Evolutionary conservation across 495 filamentous ascomycete species (phyloP).

Genomic region (Corynascus novoguineensis): DNA sequence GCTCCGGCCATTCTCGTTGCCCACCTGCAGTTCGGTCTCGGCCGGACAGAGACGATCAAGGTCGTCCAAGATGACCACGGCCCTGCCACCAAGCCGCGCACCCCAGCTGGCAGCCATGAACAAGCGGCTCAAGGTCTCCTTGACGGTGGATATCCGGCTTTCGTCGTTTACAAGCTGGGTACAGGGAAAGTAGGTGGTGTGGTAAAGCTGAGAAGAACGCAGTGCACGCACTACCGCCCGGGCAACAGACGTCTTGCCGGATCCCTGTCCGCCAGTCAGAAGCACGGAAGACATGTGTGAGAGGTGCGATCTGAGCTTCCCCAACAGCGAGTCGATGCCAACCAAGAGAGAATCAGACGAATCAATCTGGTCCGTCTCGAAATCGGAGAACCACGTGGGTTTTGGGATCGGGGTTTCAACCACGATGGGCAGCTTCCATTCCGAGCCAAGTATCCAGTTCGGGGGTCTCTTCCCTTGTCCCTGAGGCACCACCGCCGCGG

Average conservation of each 20-base stretch:
- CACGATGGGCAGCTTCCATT: slow-evolving; percentile 64
- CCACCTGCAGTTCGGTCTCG: slow-evolving; percentile 88
- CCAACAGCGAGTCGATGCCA: slow-evolving; percentile 73
- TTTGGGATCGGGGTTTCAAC: slow-evolving; percentile 63
- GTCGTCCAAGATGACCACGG: slow-evolving; percentile 85
- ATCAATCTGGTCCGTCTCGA: slow-evolving; percentile 48
- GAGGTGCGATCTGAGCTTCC: slow-evolving; percentile 63
- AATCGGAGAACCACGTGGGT: slow-evolving; percentile 48
- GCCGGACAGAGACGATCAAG: slow-evolving; percentile 85
- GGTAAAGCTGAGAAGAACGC: slow-evolving; percentile 60
- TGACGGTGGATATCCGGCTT: slow-evolving; percentile 78
- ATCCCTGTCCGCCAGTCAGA: slow-evolving; percentile 78
- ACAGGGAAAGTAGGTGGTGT: slow-evolving; percentile 77
- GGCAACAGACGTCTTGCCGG: slow-evolving; percentile 77
- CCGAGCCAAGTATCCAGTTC: slow-evolving; percentile 72
- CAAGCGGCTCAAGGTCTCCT: slow-evolving; percentile 73
- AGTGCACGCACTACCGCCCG: slow-evolving; percentile 58
- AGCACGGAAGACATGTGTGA: slow-evolving; percentile 83
- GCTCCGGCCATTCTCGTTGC: slow-evolving; percentile 84
- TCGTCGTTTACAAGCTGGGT: slow-evolving; percentile 81
- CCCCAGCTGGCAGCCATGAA: slow-evolving; percentile 91
- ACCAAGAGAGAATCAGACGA: slow-evolving; percentile 59
- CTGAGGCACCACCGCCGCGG: slow-evolving; percentile 37
- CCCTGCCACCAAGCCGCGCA: slow-evolving; percentile 71
- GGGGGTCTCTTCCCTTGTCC: slow-evolving; percentile 47